Evolutionary conservation across 2,329 filamentous ascomycete genomes (phyloP).

Genomic region (Pseudogymnoascus sp.): DNA sequence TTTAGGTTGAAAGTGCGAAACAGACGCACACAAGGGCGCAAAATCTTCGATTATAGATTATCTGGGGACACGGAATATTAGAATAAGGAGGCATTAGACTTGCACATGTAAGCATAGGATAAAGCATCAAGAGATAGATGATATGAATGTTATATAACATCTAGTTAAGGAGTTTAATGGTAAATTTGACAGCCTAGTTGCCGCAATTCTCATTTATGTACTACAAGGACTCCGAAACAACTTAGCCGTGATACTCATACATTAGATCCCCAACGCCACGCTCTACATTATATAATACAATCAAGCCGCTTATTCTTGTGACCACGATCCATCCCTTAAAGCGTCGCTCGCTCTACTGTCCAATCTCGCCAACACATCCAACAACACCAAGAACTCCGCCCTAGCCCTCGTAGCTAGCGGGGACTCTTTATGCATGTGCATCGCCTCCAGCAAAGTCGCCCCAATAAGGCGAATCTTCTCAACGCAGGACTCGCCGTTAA

Average conservation of each 20-base stretch:
- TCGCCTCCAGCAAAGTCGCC: slow-evolving; percentile 35
- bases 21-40: background rate
- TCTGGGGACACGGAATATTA: background rate
- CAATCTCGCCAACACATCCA: slow-evolving; percentile 37
- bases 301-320: background rate
- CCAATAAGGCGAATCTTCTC: slow-evolving; percentile 38
- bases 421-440: slow-evolving; percentile 35
- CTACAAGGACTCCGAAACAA: background rate
- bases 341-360: slow-evolving; percentile 41
- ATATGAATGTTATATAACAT: background rate
- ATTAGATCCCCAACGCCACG: background rate
- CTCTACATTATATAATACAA: background rate
- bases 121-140: background rate
- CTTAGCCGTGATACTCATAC: background rate
- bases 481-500: slow-evolving; percentile 38
- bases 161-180: background rate
- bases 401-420: slow-evolving; percentile 35
- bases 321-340: slow-evolving; percentile 29
- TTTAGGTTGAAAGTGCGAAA: background rate
- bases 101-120: background rate
- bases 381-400: slow-evolving; percentile 35
- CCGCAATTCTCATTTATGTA: background rate
- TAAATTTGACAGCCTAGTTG: background rate
- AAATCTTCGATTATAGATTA: background rate
- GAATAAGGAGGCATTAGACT: background rate